A percentile compares a stretch with the other conserved stretches of the same genome.
phyloP scores from a whole-genome alignment of 768 basidiomycete species.

The Mrakia gelida region DNA sequence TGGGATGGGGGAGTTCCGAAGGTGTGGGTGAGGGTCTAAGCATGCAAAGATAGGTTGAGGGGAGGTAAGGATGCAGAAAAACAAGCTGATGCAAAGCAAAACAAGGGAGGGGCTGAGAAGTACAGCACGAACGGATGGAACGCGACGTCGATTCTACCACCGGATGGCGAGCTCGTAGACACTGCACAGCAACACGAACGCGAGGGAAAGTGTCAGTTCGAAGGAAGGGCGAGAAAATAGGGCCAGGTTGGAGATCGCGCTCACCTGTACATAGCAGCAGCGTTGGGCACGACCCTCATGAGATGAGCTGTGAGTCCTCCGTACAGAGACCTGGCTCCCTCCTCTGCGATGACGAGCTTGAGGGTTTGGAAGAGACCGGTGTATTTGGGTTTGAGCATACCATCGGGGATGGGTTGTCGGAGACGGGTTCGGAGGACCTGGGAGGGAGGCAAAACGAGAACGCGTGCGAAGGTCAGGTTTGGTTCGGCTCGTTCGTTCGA shows the following conservation, averaged over 20 bases:
- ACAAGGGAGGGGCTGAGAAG: too few species aligned
- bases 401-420: slow-evolving; percentile 70
- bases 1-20: too few species aligned
- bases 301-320: slow-evolving; percentile 91
- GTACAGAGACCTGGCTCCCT: slow-evolving; percentile 79
- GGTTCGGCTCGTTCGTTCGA: neutral
- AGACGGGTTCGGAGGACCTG: slow-evolving; percentile 89
- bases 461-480: neutral
- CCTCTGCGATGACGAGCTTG: slow-evolving; percentile 77
- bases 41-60: too few species aligned
- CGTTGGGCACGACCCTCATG: slow-evolving; percentile 95
- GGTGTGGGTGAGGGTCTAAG: too few species aligned
- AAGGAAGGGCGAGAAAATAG: neutral
- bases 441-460: neutral
- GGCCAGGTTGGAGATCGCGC: too few species aligned
- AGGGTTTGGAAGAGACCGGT: slow-evolving; percentile 80
- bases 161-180: slow-evolving; percentile 32
- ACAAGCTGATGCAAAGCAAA: neutral
- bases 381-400: slow-evolving; percentile 70
- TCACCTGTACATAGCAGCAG: slow-evolving; percentile 76
- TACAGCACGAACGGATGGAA: too few species aligned
- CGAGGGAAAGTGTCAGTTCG: neutral
- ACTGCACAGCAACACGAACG: slow-evolving; percentile 14
- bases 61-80: neutral
- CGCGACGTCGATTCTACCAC: too few species aligned